Evolutionary conservation across 306 rosid genomes (phyloP).

Genomic region (Prunus fruticosa): DNA sequence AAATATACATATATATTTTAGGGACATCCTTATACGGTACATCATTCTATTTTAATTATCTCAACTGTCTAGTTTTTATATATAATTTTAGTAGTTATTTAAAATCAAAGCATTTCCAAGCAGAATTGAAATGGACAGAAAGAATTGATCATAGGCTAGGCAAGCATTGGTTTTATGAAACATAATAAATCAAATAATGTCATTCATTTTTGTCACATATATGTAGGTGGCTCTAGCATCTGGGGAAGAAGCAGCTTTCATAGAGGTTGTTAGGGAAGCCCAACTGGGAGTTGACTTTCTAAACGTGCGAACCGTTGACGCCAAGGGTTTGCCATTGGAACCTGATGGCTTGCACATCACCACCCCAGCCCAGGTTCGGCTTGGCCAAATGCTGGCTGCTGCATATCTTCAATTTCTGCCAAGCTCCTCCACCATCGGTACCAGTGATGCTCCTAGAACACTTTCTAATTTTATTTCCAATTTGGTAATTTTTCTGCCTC

Average conservation of each 20-base stretch:
- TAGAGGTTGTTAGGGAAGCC: slow-evolving; percentile 54
- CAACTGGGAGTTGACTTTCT: slow-evolving; percentile 51
- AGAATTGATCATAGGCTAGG: background rate
- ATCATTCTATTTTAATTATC: rapidly evolving
- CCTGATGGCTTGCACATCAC: slow-evolving; percentile 65
- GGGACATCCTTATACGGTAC: rapidly evolving
- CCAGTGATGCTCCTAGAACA: background rate
- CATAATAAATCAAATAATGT: background rate
- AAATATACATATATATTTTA: too few species aligned
- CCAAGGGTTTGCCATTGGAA: slow-evolving; percentile 45
- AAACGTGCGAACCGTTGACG: slow-evolving; percentile 58
- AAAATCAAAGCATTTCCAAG: background rate
- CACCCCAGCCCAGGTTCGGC: slow-evolving; percentile 45
- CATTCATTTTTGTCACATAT: background rate
- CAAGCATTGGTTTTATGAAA: background rate
- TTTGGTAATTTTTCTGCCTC: background rate
- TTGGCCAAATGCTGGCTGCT: slow-evolving; percentile 55
- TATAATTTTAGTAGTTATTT: background rate
- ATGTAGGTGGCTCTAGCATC: slow-evolving; percentile 71
- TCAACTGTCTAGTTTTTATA: too few species aligned
- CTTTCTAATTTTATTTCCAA: background rate
- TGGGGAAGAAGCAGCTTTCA: slow-evolving; percentile 46
- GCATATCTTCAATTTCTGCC: slow-evolving; percentile 50
- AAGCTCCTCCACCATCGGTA: background rate
- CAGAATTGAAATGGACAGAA: background rate